These are phyloP conservation scores for Ehretia macrophylla DNA, from an alignment of 257 asterid genomes.

Conservation along the genomic window DNA sequence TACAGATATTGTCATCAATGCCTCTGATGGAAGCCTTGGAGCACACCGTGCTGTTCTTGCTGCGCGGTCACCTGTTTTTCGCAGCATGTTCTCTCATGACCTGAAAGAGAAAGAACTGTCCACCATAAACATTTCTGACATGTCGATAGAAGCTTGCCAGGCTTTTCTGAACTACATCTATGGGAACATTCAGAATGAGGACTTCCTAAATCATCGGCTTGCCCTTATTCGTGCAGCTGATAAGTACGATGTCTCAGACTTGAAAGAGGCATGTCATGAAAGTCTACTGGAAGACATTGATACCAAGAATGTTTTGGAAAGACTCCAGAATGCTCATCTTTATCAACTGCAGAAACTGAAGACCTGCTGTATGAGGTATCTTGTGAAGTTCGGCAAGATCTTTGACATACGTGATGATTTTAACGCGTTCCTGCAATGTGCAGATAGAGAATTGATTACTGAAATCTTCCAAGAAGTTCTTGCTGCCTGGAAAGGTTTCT, in stretches of 20 bases:
- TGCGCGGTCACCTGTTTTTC: conserved; percentile 82
- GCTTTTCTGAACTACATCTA: conserved; percentile 79
- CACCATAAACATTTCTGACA: conserved; percentile 67
- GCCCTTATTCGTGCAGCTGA: conserved; percentile 83
- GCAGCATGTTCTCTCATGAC: conserved; percentile 90
- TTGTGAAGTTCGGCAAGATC: conserved; percentile 86
- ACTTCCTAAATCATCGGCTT: conserved; percentile 58
- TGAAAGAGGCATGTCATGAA: conserved; percentile 84
- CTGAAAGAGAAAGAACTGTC: conserved; percentile 81
- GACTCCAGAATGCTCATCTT: conserved; percentile 77
- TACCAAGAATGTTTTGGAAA: conserved; percentile 61
- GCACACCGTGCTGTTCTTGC: conserved; percentile 97
- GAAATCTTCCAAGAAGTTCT: conserved; percentile 79
- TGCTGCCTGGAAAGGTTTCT: conserved; percentile 86
- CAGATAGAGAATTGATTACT: conserved; percentile 63
- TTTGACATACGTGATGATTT: conserved; percentile 71
- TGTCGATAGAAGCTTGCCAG: conserved; percentile 78
- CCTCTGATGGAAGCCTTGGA: conserved; percentile 63
- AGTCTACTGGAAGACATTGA: conserved; percentile 79
- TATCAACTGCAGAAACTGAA: conserved; percentile 68
- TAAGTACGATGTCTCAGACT: conserved; percentile 65
- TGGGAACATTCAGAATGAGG: conserved; percentile 59
- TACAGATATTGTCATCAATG: conserved; percentile 72
- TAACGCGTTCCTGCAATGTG: conserved; percentile 53
- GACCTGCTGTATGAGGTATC: conserved; percentile 65